A percentile compares a stretch with the other conserved stretches of the same genome.
phyloP scores from a whole-genome alignment of 2,329 filamentous ascomycete genomes.

The Hymenoscyphus scutula region DNA sequence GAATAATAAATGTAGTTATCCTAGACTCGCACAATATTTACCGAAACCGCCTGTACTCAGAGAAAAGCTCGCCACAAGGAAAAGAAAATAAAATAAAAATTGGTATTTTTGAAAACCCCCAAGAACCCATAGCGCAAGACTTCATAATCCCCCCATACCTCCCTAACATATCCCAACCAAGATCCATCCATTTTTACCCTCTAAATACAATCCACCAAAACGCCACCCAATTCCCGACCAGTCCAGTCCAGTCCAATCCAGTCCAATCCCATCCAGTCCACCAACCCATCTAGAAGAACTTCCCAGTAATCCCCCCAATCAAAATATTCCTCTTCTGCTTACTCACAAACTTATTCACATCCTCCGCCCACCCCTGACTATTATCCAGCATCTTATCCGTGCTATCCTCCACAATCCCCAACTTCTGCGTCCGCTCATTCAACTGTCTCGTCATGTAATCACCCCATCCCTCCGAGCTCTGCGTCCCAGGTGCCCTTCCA shows the following conservation, averaged over 20 bases:
- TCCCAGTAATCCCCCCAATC: constrained; percentile 64
- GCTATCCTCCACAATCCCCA: constrained; percentile 77
- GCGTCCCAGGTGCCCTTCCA: constrained; percentile 32
- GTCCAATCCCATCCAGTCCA: no score
- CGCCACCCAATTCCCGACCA: not conserved
- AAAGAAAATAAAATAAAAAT: no score
- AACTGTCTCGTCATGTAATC: constrained; percentile 84
- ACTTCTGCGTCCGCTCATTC: constrained; percentile 84
- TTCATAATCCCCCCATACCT: no score
- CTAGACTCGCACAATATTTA: no score
- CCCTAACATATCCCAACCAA: no score
- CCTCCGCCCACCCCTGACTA: constrained; percentile 80
- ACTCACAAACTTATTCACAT: constrained; percentile 81
- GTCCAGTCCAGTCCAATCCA: no score
- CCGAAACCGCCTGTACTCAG: no score
- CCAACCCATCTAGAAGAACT: constrained; percentile 43
- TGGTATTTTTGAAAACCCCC: no score
- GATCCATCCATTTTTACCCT: not conserved
- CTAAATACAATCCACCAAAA: constrained; percentile 2
- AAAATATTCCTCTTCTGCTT: constrained; percentile 86
- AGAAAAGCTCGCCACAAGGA: no score
- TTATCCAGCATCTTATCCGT: constrained; percentile 81
- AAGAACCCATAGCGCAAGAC: no score
- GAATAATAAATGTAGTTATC: no score
- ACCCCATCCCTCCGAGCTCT: constrained; percentile 58